phyloP scores from a whole-genome alignment of 257 asterid genomes.

The Ligustrum vulgare region DNA sequence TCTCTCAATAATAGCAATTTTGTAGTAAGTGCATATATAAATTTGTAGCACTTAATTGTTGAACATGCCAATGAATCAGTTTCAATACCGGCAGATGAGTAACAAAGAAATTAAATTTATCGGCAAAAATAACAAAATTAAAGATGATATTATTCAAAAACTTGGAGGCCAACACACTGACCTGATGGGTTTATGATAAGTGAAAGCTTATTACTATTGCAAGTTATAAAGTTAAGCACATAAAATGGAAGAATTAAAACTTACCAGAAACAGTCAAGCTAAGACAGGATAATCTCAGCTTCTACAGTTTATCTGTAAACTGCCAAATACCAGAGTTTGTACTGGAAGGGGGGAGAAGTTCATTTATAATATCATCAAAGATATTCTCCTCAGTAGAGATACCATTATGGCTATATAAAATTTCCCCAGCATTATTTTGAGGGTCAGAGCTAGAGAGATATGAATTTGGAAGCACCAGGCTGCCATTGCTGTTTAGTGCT shows the following conservation, averaged over 20 bases:
- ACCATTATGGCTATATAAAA: constrained; percentile 37
- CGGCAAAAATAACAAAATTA: not conserved
- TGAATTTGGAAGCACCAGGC: constrained; percentile 33
- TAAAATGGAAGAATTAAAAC: constrained; percentile 12
- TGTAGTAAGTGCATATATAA: not conserved
- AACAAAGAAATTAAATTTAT: constrained; percentile 15
- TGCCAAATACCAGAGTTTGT: constrained; percentile 51
- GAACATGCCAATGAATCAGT: constrained; percentile 7
- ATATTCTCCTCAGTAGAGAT: constrained; percentile 51
- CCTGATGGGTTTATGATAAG: not conserved
- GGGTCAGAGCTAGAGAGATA: constrained; percentile 24
- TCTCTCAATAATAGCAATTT: not conserved
- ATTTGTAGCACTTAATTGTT: not conserved
- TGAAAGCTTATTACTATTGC: not conserved
- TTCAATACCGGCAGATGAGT: constrained; percentile 1
- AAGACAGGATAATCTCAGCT: constrained; percentile 24
- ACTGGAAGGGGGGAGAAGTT: constrained; percentile 51
- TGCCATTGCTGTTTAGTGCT: constrained; percentile 25
- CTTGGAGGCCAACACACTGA: constrained; percentile 3
- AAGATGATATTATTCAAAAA: constrained; percentile 3
- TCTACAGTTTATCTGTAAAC: constrained; percentile 48
- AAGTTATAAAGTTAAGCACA: constrained; percentile 6
- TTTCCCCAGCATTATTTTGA: constrained; percentile 30
- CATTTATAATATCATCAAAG: constrained; percentile 52
- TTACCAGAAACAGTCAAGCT: constrained; percentile 30